Conservation (phyloP, 345 rosid genomes). For the Raphanus sativus region DNA sequence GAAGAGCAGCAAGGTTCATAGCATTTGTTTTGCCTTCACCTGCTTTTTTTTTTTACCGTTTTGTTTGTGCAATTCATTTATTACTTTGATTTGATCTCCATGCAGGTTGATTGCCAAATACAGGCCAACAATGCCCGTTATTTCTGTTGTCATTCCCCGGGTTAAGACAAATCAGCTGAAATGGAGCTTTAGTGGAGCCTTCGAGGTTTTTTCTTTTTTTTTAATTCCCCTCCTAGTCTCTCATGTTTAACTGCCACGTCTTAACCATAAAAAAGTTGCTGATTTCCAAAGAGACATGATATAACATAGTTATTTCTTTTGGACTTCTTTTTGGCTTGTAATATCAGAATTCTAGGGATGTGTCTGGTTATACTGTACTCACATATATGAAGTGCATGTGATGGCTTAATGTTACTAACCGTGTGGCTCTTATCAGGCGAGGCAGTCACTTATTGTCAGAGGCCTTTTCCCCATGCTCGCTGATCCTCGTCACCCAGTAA, state of each 20-base stretch:
- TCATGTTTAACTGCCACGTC: background rate
- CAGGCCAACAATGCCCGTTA: conserved; percentile 97
- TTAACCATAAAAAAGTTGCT: background rate
- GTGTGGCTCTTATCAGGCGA: conserved; percentile 55
- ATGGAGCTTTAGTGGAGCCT: conserved; percentile 98
- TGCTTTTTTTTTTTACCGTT: background rate
- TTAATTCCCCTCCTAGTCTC: background rate
- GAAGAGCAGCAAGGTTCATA: conserved; percentile 91
- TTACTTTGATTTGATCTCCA: background rate
- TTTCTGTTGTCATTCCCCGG: conserved; percentile 95
- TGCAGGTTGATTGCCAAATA: conserved; percentile 96
- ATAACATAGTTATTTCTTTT: background rate
- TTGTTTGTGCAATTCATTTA: background rate
- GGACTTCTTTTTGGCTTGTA: background rate
- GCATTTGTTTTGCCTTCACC: background rate
- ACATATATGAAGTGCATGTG: conserved; percentile 2
- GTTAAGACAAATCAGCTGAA: conserved; percentile 95
- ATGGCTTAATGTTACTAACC: background rate
- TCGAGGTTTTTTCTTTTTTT: conserved; percentile 58
- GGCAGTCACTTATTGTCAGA: conserved; percentile 82
- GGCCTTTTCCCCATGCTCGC: conserved; percentile 96
- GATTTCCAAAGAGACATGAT: background rate
- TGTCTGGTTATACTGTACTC: background rate
- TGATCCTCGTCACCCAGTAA: conserved; percentile 84
- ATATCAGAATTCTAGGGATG: background rate